Evolutionary conservation across 495 filamentous ascomycete genomes (phyloP).

Genomic region (Penicillium psychrofluorescens): DNA sequence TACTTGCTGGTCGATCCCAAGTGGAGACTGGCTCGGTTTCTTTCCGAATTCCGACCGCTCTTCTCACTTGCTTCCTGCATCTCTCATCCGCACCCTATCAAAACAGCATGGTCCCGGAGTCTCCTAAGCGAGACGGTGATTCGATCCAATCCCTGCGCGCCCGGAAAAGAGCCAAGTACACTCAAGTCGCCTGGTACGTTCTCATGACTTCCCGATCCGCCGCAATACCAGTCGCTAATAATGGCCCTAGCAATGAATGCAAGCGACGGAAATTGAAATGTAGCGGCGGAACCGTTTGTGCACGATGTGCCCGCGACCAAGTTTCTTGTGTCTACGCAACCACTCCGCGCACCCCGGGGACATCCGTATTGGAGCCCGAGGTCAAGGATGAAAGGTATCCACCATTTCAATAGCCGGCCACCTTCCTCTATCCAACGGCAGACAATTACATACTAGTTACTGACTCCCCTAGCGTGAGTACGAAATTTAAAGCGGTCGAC

Average conservation of each 20-base stretch:
- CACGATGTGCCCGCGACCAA: constrained; percentile 60
- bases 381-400: constrained; percentile 18
- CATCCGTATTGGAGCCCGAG: constrained; percentile 1
- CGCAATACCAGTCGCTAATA: constrained; percentile 1
- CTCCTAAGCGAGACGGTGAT: too few relatives aligned
- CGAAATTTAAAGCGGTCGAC: constrained; percentile 20
- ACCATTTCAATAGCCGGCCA: too few relatives aligned
- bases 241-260: constrained; percentile 60
- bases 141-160: too few relatives aligned
- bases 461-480: constrained; percentile 8
- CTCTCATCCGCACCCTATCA: too few relatives aligned
- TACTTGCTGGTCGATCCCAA: too few relatives aligned
- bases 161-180: constrained; percentile 25
- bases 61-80: too few relatives aligned
- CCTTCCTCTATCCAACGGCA: neutral
- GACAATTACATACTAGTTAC: neutral
- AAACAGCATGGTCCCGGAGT: too few relatives aligned
- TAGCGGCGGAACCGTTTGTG: constrained; percentile 71
- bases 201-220: neutral
- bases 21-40: too few relatives aligned
- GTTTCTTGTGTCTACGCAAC: constrained; percentile 59
- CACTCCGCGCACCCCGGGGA: constrained; percentile 1
- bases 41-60: too few relatives aligned
- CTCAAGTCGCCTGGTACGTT: constrained; percentile 29
- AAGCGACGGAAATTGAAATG: constrained; percentile 90